Evolutionary conservation across 2,329 filamentous ascomycete species (phyloP).

Genomic region (Diaporthe sp.): DNA sequence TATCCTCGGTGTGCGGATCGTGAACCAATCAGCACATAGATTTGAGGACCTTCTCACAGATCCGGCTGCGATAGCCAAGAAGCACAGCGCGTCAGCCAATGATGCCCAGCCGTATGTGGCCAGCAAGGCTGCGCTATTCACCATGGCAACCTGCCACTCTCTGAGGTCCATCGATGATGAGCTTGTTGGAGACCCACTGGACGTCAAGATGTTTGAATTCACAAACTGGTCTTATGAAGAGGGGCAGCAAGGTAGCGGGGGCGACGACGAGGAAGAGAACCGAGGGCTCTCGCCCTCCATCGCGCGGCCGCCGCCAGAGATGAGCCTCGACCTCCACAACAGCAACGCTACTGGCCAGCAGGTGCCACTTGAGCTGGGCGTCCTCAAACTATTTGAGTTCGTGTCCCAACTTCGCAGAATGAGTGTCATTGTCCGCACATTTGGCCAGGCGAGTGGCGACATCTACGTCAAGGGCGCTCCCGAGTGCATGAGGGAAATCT

Average conservation of each 20-base stretch:
- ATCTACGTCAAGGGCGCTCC: slow-evolving; percentile 97
- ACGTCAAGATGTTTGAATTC: slow-evolving; percentile 99
- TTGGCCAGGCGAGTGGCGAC: slow-evolving; percentile 85
- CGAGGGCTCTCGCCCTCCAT: slow-evolving; percentile 87
- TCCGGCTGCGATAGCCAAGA: slow-evolving; percentile 69
- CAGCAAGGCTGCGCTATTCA: slow-evolving; percentile 79
- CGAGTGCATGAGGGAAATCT: slow-evolving; percentile 96
- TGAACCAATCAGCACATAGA: slow-evolving; percentile 70
- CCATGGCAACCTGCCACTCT: slow-evolving; percentile 98
- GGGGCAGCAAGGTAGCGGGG: slow-evolving; percentile 76
- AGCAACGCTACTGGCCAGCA: slow-evolving; percentile 54
- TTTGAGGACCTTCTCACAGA: slow-evolving; percentile 85
- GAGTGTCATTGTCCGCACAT: slow-evolving; percentile 91
- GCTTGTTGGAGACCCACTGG: slow-evolving; percentile 91
- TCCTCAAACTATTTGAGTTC: slow-evolving; percentile 93
- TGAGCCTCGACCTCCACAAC: slow-evolving; percentile 66
- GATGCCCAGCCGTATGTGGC: slow-evolving; percentile 51
- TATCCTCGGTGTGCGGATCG: slow-evolving; percentile 88
- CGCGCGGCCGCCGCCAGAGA: slow-evolving; percentile 79
- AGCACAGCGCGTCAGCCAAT: slow-evolving; percentile 46
- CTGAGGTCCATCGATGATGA: slow-evolving; percentile 88
- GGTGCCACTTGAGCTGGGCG: slow-evolving; percentile 83
- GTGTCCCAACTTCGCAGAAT: slow-evolving; percentile 92
- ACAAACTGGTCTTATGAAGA: slow-evolving; percentile 95
- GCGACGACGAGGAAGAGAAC: slow-evolving; percentile 80